Conservation (phyloP, 1,284 basidiomycete species). For the Malassezia furfur region DNA sequence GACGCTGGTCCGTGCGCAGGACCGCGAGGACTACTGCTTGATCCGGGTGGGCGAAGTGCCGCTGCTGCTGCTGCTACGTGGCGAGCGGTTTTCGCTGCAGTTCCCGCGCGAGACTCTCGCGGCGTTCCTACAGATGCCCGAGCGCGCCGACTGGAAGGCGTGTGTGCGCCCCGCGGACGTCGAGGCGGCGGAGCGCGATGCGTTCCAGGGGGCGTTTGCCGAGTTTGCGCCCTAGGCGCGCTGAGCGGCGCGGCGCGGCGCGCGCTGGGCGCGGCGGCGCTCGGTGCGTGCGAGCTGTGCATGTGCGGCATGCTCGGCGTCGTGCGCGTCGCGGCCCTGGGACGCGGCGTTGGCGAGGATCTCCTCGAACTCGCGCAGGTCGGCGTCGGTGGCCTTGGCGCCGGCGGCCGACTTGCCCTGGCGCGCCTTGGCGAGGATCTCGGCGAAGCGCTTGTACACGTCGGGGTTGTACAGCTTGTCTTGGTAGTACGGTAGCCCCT, state of each 20-base stretch:
- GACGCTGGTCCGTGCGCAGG: neutral
- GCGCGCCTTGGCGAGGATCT: conserved; percentile 65
- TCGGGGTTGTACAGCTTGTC: conserved; percentile 85
- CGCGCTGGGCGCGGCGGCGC: conserved; percentile 4
- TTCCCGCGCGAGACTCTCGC: conserved; percentile 26
- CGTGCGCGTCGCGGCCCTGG: conserved; percentile 83
- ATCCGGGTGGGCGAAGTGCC: conserved; percentile 1
- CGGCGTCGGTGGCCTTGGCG: conserved; percentile 17
- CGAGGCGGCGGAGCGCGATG: conserved; percentile 21
- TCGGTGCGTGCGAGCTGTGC: conserved; percentile 24
- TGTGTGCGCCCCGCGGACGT: conserved; percentile 17
- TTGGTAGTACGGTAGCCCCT: conserved; percentile 61
- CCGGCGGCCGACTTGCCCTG: conserved; percentile 15
- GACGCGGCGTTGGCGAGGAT: conserved; percentile 71
- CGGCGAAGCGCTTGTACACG: conserved; percentile 74
- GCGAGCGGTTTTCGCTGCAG: conserved; percentile 20
- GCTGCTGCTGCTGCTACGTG: conserved; percentile 16
- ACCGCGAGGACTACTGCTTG: conserved; percentile 18
- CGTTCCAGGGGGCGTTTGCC: conserved; percentile 20
- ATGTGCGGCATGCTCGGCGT: conserved; percentile 58
- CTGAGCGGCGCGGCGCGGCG: neutral
- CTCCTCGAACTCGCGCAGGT: conserved; percentile 51
- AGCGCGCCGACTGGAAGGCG: conserved; percentile 36
- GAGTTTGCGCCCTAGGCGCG: conserved; percentile 7
- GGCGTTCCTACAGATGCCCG: conserved; percentile 20